Evolutionary conservation across 2,329 filamentous ascomycete species (phyloP).

Genomic region (Pseudomassariella vexata): DNA sequence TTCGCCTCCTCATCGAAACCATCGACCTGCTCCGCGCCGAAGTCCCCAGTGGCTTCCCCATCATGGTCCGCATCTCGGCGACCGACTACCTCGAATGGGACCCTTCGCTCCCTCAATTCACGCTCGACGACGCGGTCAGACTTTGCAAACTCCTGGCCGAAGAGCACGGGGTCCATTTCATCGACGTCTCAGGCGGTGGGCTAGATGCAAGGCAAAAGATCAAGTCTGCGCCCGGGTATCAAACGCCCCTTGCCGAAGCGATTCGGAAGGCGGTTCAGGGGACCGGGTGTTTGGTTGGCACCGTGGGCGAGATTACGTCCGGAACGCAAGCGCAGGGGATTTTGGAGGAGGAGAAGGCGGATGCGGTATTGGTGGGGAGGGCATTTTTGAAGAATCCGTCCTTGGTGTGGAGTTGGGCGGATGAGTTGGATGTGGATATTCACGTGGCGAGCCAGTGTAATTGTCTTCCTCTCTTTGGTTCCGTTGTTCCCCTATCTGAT

Average conservation of each 20-base stretch:
- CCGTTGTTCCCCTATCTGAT: too few relatives aligned
- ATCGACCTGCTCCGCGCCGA: conserved; percentile 14
- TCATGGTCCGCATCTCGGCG: conserved; percentile 68
- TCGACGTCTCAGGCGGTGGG: conserved; percentile 68
- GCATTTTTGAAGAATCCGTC: conserved; percentile 60
- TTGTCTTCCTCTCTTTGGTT: conserved; percentile 1
- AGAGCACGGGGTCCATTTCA: conserved; percentile 64
- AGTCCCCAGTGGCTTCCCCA: conserved; percentile 33
- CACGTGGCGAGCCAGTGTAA: conserved; percentile 49
- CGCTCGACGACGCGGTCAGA: conserved; percentile 53
- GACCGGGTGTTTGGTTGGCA: conserved; percentile 46
- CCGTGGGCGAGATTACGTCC: conserved; percentile 54
- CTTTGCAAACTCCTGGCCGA: conserved; percentile 60
- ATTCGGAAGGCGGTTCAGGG: conserved; percentile 68
- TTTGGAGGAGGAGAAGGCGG: conserved; percentile 44
- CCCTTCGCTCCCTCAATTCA: conserved; percentile 58
- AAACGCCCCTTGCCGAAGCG: conserved; percentile 62
- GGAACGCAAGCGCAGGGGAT: conserved; percentile 50
- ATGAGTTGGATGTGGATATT: conserved; percentile 52
- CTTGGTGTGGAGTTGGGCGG: conserved; percentile 54
- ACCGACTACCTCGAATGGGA: conserved; percentile 69
- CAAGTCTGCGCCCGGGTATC: conserved; percentile 57
- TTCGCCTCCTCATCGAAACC: conserved; percentile 24
- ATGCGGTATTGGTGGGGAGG: conserved; percentile 51
- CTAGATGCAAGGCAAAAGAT: conserved; percentile 55